Percentiles rank a stretch among this genome's conserved stretches.
Conservation (phyloP, 805 yeast genomes). For the Cyberlindnera bimundalis region DNA sequence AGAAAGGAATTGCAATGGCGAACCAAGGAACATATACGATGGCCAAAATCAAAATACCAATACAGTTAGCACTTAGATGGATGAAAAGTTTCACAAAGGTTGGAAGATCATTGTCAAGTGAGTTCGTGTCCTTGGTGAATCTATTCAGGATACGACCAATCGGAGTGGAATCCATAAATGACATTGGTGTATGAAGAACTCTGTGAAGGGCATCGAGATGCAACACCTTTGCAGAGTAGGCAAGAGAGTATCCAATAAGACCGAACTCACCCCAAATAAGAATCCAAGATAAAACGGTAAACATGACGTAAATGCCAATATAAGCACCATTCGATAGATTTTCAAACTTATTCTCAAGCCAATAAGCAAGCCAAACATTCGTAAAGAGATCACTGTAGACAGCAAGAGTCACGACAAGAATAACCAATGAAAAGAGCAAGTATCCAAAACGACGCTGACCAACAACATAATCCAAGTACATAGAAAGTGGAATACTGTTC, state of each 20-base stretch:
- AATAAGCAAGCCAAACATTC: slow-evolving; percentile 74
- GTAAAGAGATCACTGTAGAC: slow-evolving; percentile 54
- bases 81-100: slow-evolving; percentile 58
- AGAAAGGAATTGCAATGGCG: slow-evolving; percentile 57
- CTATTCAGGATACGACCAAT: slow-evolving; percentile 30
- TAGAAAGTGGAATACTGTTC: slow-evolving; percentile 33
- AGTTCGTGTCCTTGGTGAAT: slow-evolving; percentile 62
- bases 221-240: slow-evolving; percentile 14
- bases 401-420: background rate
- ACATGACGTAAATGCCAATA: slow-evolving; percentile 60
- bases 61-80: slow-evolving; percentile 40
- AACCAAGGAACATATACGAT: slow-evolving; percentile 72
- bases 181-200: slow-evolving; percentile 71
- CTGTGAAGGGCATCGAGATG: slow-evolving; percentile 48
- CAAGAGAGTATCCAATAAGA: slow-evolving; percentile 12
- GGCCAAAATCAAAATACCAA: slow-evolving; percentile 59
- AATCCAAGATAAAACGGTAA: slow-evolving; percentile 29
- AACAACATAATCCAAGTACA: slow-evolving; percentile 34
- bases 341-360: slow-evolving; percentile 56
- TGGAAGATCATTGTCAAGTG: slow-evolving; percentile 69
- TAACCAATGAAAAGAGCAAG: slow-evolving; percentile 25
- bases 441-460: slow-evolving; percentile 44
- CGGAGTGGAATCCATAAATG: slow-evolving; percentile 78
- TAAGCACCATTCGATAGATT: too few species aligned
- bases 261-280: slow-evolving; percentile 44